phyloP scores from a whole-genome alignment of 805 yeast genomes.

The Metschnikowia borealis region DNA sequence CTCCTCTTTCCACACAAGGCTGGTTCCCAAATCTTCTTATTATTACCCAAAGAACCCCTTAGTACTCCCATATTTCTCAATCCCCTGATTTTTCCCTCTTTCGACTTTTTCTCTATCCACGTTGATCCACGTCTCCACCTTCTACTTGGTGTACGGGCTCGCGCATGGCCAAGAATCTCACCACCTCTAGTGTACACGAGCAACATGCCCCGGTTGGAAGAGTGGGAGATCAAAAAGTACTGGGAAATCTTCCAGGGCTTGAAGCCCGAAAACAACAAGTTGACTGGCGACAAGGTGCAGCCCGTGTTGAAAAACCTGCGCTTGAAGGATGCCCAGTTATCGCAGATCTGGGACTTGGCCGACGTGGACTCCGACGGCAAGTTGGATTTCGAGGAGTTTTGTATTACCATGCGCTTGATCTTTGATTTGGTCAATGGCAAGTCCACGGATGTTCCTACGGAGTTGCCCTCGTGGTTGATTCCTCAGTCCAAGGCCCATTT shows the following conservation, averaged over 20 bases:
- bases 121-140: too few relatives aligned
- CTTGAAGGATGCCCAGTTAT: conserved; percentile 57
- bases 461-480: conserved; percentile 86
- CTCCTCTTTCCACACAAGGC: too few relatives aligned
- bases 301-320: conserved; percentile 71
- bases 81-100: too few relatives aligned
- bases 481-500: conserved; percentile 87
- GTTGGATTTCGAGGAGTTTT: conserved; percentile 95
- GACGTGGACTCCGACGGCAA: conserved; percentile 26
- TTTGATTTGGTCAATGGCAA: conserved; percentile 84
- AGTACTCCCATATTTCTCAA: too few relatives aligned
- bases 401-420: conserved; percentile 93
- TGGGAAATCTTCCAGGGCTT: conserved; percentile 96
- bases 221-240: conserved; percentile 94
- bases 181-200: background rate
- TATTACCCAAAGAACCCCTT: too few relatives aligned
- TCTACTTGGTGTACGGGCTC: background rate
- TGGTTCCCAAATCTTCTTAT: too few relatives aligned
- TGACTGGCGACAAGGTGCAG: conserved; percentile 80
- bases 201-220: conserved; percentile 68
- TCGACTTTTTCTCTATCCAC: too few relatives aligned
- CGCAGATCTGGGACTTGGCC: conserved; percentile 80
- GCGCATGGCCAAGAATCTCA: background rate
- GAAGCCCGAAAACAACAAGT: conserved; percentile 72
- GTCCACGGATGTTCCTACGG: conserved; percentile 53